These are phyloP conservation scores for Excoecaria cochinchinensis DNA, from an alignment of 345 rosid genomes.

Conservation along the genomic window DNA sequence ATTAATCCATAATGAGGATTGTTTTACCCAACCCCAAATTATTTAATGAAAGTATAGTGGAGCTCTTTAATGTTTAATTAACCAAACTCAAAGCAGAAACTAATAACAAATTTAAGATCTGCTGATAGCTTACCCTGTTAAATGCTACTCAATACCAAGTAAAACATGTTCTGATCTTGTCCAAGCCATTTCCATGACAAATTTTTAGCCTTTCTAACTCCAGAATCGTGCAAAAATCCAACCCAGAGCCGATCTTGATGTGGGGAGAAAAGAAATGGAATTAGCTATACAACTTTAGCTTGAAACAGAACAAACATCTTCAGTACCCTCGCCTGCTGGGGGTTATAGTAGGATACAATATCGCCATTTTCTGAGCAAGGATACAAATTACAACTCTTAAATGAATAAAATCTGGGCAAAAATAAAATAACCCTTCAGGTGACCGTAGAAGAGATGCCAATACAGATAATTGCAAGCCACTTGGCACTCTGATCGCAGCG, in stretches of 20 bases:
- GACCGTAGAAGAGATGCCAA: constrained; percentile 19
- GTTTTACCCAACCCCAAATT: no score
- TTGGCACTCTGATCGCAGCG: constrained; percentile 7
- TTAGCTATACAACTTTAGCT: constrained; percentile 11
- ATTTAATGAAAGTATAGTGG: no score
- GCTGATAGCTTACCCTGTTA: no score
- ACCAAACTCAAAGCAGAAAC: no score
- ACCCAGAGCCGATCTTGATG: not conserved
- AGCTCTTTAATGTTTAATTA: no score
- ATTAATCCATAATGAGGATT: no score
- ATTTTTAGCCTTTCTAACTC: not conserved
- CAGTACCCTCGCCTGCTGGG: not conserved
- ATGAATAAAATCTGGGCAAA: constrained; percentile 19
- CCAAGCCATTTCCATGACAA: not conserved
- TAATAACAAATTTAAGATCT: no score
- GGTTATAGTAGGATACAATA: not conserved
- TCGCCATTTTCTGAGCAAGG: constrained; percentile 3
- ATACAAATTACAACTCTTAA: constrained; percentile 18
- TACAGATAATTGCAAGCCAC: constrained; percentile 31
- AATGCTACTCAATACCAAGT: no score
- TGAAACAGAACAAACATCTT: constrained; percentile 6
- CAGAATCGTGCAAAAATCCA: not conserved
- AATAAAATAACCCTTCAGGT: constrained; percentile 20
- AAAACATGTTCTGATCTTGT: not conserved
- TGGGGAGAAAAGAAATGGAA: not conserved